Percentiles rank a stretch among this genome's conserved stretches.
These are phyloP conservation scores for Gossypium bickii DNA, from an alignment of 345 rosid genomes.

Conservation along the genomic window DNA sequence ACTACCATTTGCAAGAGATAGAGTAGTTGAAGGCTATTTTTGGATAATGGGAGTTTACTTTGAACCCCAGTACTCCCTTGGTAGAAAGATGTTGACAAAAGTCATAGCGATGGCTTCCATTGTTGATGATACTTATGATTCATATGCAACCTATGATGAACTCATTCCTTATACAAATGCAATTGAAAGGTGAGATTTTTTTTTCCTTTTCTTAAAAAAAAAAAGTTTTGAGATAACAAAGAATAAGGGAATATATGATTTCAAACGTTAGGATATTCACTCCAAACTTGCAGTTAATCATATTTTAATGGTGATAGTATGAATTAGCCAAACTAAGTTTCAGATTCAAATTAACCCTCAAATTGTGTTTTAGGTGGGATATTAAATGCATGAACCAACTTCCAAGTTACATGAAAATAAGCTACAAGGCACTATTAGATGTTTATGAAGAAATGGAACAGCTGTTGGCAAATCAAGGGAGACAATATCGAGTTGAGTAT, in stretches of 20 bases:
- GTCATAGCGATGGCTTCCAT: neutral
- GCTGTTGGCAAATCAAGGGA: constrained; percentile 17
- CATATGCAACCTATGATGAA: constrained; percentile 19
- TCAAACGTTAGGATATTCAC: no score
- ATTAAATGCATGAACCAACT: constrained; percentile 16
- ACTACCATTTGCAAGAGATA: constrained; percentile 34
- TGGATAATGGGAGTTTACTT: constrained; percentile 25
- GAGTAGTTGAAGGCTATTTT: constrained; percentile 26
- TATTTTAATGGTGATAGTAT: no score
- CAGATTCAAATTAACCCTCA: neutral
- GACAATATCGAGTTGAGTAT: constrained; percentile 15
- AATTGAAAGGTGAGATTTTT: neutral
- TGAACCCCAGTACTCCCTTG: constrained; percentile 24
- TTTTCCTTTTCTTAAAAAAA: no score
- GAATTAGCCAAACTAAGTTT: neutral
- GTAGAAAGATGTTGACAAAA: neutral
- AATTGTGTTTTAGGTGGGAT: neutral
- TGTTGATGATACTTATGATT: neutral
- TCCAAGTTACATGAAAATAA: constrained; percentile 35
- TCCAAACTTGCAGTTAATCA: no score
- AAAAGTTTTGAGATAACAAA: no score
- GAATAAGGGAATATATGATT: no score
- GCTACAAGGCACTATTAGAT: constrained; percentile 26
- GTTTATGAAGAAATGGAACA: constrained; percentile 29
- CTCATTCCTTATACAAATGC: neutral